Evolutionary conservation across 768 basidiomycete species (phyloP).

Genomic region (Leucosporidium yakuticum): DNA sequence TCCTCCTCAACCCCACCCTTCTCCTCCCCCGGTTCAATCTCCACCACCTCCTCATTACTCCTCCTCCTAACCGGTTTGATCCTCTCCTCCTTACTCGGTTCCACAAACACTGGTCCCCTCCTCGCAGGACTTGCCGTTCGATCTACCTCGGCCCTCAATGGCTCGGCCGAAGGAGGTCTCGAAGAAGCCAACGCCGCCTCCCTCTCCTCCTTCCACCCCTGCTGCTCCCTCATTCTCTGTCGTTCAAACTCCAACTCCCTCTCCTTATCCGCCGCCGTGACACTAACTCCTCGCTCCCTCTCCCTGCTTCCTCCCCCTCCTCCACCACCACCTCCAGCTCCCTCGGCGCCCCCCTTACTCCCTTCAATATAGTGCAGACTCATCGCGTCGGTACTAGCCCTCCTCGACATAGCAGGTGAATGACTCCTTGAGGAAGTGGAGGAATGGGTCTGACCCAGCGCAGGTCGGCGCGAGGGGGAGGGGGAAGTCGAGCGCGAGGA

Average conservation of each 20-base stretch:
- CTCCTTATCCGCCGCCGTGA: conserved; percentile 4
- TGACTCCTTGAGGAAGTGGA: conserved; percentile 12
- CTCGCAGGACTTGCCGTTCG: neutral
- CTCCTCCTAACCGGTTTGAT: neutral
- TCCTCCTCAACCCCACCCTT: conserved; percentile 7
- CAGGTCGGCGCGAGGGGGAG: conserved; percentile 18
- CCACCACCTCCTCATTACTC: conserved; percentile 10
- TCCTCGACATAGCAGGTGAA: conserved; percentile 21
- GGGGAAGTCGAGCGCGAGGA: conserved; percentile 6
- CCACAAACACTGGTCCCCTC: neutral
- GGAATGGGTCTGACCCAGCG: neutral
- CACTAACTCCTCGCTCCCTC: conserved; percentile 13
- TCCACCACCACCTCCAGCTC: neutral
- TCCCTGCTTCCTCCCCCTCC: conserved; percentile 4
- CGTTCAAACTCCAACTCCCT: neutral
- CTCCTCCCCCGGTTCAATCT: conserved; percentile 6
- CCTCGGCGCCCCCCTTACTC: neutral
- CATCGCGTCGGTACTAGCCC: conserved; percentile 25
- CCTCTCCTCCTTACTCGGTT: conserved; percentile 1
- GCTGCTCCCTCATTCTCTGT: neutral
- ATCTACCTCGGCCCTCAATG: neutral
- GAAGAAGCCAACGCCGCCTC: neutral
- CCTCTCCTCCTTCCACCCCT: neutral
- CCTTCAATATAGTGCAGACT: conserved; percentile 31
- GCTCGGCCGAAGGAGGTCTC: neutral